Percentiles rank a stretch among this genome's conserved stretches.
These are phyloP conservation scores for Carex sylvatica DNA, from an alignment of 202 grass and related monocot species.

Conservation along the genomic window DNA sequence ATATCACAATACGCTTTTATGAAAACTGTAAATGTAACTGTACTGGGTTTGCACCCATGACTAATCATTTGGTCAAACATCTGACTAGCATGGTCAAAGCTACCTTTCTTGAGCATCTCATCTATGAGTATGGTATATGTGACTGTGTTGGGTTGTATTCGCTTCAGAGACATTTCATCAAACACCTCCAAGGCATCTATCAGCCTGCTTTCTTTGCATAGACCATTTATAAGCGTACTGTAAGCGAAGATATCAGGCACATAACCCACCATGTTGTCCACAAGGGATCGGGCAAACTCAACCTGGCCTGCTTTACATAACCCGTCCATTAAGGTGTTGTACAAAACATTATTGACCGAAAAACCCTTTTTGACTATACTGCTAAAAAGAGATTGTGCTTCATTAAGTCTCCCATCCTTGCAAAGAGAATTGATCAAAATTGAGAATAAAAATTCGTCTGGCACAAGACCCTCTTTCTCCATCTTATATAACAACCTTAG, in stretches of 20 bases:
- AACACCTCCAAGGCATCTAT: conserved; percentile 60
- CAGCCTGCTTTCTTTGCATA: conserved; percentile 76
- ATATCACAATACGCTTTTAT: conserved; percentile 66
- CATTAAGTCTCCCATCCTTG: conserved; percentile 64
- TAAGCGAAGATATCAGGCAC: conserved; percentile 79
- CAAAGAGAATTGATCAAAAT: conserved; percentile 71
- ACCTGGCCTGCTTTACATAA: conserved; percentile 62
- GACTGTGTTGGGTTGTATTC: conserved; percentile 57
- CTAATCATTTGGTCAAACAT: conserved; percentile 67
- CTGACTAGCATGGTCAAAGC: conserved; percentile 61
- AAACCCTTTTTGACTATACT: conserved; percentile 45
- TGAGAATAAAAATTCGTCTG: conserved; percentile 53
- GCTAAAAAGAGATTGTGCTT: conserved; percentile 65
- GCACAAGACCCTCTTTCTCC: conserved; percentile 59
- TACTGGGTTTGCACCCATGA: conserved; percentile 62
- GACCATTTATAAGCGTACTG: conserved; percentile 70
- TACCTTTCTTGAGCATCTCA: conserved; percentile 71
- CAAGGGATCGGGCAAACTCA: conserved; percentile 46
- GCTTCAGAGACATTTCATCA: conserved; percentile 64
- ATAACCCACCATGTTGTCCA: conserved; percentile 54
- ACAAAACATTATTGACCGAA: conserved; percentile 46
- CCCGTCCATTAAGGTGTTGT: conserved; percentile 79
- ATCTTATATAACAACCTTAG: conserved; percentile 88
- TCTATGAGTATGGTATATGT: conserved; percentile 85
- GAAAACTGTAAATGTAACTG: conserved; percentile 73